phyloP scores from a whole-genome alignment of 2,329 filamentous ascomycete genomes.

The Penicillium frequentans region DNA sequence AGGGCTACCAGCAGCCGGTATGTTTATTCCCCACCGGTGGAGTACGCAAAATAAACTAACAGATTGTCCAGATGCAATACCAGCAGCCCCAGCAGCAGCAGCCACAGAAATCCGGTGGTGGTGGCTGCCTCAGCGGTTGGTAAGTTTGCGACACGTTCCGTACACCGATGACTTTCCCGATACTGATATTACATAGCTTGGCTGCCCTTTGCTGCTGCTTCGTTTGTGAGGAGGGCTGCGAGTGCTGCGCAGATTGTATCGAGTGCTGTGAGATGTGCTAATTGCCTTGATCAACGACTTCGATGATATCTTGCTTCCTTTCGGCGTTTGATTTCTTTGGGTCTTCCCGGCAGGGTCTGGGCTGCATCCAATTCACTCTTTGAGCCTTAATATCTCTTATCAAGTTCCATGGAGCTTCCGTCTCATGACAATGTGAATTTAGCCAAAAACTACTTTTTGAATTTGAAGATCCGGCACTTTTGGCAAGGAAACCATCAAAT shows the following conservation, averaged over 20 bases:
- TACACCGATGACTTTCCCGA: neutral
- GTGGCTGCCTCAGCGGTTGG: slow-evolving; percentile 53
- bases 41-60: neutral
- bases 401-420: neutral
- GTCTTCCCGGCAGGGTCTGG: slow-evolving; percentile 4
- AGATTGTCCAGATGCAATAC: neutral
- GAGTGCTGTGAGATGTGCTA: slow-evolving; percentile 50
- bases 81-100: slow-evolving; percentile 39
- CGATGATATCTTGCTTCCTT: slow-evolving; percentile 23
- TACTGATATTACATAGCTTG: slow-evolving; percentile 39
- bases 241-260: slow-evolving; percentile 64
- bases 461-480: neutral
- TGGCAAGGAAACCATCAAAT: neutral
- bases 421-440: neutral
- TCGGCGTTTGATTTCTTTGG: slow-evolving; percentile 18
- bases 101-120: slow-evolving; percentile 36
- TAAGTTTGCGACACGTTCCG: slow-evolving; percentile 27
- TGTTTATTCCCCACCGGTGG: neutral
- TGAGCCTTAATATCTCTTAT: slow-evolving; percentile 2
- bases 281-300: slow-evolving; percentile 21
- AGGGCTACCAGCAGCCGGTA: slow-evolving; percentile 30
- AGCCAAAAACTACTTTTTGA: neutral
- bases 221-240: slow-evolving; percentile 63
- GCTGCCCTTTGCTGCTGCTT: slow-evolving; percentile 64
- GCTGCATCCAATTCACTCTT: slow-evolving; percentile 5